Percentiles rank a stretch among this genome's conserved stretches.
Evolutionary conservation across 2,329 filamentous ascomycete genomes (phyloP).

Genomic region (Rugonectria rugulosa): DNA sequence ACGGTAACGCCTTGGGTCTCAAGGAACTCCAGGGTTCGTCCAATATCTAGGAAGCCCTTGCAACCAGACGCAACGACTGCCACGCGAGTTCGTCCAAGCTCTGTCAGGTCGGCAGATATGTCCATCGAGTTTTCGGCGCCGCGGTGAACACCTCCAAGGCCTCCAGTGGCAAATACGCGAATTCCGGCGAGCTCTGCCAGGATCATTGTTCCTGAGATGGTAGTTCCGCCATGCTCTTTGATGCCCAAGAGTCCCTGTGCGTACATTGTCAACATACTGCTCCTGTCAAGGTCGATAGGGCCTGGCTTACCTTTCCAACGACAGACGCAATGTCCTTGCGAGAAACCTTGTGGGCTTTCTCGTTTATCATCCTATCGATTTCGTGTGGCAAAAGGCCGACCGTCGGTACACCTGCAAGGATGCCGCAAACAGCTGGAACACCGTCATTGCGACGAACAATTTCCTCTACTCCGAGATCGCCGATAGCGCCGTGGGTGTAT

Average conservation of each 20-base stretch:
- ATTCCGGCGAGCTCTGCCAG: slow-evolving; percentile 88
- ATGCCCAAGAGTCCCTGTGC: slow-evolving; percentile 54
- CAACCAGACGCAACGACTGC: slow-evolving; percentile 90
- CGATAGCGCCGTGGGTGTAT: slow-evolving; percentile 91
- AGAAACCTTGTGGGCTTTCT: slow-evolving; percentile 82
- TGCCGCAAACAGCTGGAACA: slow-evolving; percentile 88
- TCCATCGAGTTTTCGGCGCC: slow-evolving; percentile 89
- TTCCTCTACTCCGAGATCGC: slow-evolving; percentile 84
- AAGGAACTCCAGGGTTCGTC: slow-evolving; percentile 81
- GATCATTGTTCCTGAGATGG: slow-evolving; percentile 91
- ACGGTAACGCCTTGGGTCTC: slow-evolving; percentile 81
- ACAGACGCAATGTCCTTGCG: slow-evolving; percentile 86
- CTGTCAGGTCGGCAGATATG: slow-evolving; percentile 92
- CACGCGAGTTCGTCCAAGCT: slow-evolving; percentile 88
- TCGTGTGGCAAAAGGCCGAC: slow-evolving; percentile 80
- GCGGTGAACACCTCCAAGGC: slow-evolving; percentile 91
- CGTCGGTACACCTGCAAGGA: slow-evolving; percentile 81
- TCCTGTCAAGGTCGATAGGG: background rate
- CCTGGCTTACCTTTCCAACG: slow-evolving; percentile 70
- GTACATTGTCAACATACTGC: background rate
- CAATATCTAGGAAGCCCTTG: slow-evolving; percentile 95
- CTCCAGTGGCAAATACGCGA: slow-evolving; percentile 91
- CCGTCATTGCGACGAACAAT: slow-evolving; percentile 82
- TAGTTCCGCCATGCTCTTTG: slow-evolving; percentile 86
- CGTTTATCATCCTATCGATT: slow-evolving; percentile 73